phyloP scores from a whole-genome alignment of 1,139 yeast genomes.

The Yamadazyma mexicana region DNA sequence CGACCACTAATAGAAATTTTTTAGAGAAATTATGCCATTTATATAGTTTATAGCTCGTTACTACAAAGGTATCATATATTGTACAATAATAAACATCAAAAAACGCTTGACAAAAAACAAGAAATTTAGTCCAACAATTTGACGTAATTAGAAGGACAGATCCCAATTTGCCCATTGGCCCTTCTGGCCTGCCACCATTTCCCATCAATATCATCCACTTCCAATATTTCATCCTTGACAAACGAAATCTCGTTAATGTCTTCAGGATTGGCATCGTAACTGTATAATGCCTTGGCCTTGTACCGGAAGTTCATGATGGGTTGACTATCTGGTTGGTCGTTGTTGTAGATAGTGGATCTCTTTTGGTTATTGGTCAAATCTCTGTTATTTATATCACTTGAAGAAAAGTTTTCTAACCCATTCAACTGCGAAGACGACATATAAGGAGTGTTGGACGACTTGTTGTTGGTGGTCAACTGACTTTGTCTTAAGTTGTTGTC shows the following conservation, averaged over 20 bases:
- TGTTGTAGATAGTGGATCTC: slow-evolving; percentile 30
- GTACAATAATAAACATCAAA: too few relatives aligned
- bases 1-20: too few relatives aligned
- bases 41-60: background rate
- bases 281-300: slow-evolving; percentile 82
- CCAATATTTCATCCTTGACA: slow-evolving; percentile 83
- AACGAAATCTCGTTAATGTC: slow-evolving; percentile 93
- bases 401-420: slow-evolving; percentile 58
- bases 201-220: slow-evolving; percentile 90
- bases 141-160: slow-evolving; percentile 94
- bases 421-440: slow-evolving; percentile 57
- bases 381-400: slow-evolving; percentile 37
- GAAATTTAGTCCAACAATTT: slow-evolving; percentile 51
- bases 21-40: too few relatives aligned
- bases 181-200: slow-evolving; percentile 99
- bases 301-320: slow-evolving; percentile 64
- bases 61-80: background rate
- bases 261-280: slow-evolving; percentile 89
- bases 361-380: slow-evolving; percentile 32
- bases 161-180: slow-evolving; percentile 89
- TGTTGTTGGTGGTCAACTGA: slow-evolving; percentile 34
- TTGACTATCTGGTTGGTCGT: slow-evolving; percentile 23
- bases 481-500: slow-evolving; percentile 39
- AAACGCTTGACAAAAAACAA: background rate
- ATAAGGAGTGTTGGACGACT: slow-evolving; percentile 35